These are phyloP conservation scores for Aspergillus sp. DNA, from an alignment of 2,329 filamentous ascomycete species.

Conservation along the genomic window DNA sequence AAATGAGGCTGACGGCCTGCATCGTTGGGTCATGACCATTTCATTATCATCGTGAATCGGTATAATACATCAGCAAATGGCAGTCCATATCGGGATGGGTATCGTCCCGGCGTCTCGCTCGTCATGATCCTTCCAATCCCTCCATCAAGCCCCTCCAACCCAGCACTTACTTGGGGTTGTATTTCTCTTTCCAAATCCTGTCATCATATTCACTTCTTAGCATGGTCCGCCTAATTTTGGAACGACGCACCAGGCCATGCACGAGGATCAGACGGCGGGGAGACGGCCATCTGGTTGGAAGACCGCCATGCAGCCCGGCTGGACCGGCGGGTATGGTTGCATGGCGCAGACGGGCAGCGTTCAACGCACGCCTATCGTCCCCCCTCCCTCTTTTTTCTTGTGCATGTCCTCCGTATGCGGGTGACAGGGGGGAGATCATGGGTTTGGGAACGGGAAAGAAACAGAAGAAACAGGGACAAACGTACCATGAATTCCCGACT, in stretches of 20 bases:
- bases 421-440: constrained; percentile 1
- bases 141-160: neutral
- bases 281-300: constrained; percentile 17
- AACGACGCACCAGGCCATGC: neutral
- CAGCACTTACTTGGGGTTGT: constrained; percentile 54
- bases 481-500: constrained; percentile 92
- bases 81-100: neutral
- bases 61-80: neutral
- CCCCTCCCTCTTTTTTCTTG: constrained; percentile 11
- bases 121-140: neutral
- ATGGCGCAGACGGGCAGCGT: constrained; percentile 14
- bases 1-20: constrained; percentile 2
- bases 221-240: constrained; percentile 9
- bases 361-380: constrained; percentile 20
- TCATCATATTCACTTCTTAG: constrained; percentile 16
- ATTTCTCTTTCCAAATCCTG: constrained; percentile 99
- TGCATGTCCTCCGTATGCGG: constrained; percentile 1
- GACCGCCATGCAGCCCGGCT: constrained; percentile 7
- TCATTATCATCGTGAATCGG: neutral
- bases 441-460: constrained; percentile 1
- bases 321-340: constrained; percentile 3
- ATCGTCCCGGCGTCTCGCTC: no score
- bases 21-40: neutral
- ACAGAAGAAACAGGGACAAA: no score
- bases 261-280: constrained; percentile 1